Percentiles rank a stretch among this genome's conserved stretches.
phyloP scores from a whole-genome alignment of 2,329 filamentous ascomycete genomes.

The Lanzia echinophila region DNA sequence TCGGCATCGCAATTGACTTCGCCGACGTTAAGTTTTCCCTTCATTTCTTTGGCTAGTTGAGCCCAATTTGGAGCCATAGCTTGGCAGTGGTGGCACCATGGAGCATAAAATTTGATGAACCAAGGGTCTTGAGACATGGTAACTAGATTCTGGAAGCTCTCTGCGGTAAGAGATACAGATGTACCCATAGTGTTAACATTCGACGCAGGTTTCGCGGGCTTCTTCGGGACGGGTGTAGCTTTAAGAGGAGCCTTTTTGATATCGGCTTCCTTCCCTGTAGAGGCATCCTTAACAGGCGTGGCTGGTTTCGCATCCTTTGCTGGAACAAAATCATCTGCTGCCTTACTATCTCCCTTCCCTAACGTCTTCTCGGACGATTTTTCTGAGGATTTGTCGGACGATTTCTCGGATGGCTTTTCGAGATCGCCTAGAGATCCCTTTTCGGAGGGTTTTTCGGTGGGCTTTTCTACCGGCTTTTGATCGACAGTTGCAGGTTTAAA shows the following conservation, averaged over 20 bases:
- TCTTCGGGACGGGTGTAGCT: constrained; percentile 35
- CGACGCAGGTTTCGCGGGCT: constrained; percentile 40
- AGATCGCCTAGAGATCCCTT: constrained; percentile 12
- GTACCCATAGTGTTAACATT: constrained; percentile 69
- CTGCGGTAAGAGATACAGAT: constrained; percentile 69
- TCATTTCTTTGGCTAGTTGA: constrained; percentile 85
- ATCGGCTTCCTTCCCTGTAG: neutral
- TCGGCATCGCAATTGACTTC: constrained; percentile 94
- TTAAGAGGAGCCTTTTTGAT: constrained; percentile 15
- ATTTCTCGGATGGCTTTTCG: constrained; percentile 28
- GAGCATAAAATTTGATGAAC: constrained; percentile 99
- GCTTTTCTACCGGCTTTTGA: constrained; percentile 6
- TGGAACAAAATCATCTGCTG: neutral
- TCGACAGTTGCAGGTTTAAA: constrained; percentile 14
- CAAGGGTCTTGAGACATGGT: constrained; percentile 85
- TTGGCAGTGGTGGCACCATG: constrained; percentile 95
- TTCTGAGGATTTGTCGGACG: neutral
- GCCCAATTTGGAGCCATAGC: constrained; percentile 86
- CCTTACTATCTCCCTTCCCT: neutral
- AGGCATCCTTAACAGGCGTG: neutral
- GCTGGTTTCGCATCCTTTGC: neutral
- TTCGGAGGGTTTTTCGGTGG: constrained; percentile 31
- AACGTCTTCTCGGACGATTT: neutral
- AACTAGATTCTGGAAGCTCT: constrained; percentile 79
- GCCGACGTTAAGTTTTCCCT: constrained; percentile 81